phyloP scores from a whole-genome alignment of 768 basidiomycete genomes.

The Glaciozyma martinii region DNA sequence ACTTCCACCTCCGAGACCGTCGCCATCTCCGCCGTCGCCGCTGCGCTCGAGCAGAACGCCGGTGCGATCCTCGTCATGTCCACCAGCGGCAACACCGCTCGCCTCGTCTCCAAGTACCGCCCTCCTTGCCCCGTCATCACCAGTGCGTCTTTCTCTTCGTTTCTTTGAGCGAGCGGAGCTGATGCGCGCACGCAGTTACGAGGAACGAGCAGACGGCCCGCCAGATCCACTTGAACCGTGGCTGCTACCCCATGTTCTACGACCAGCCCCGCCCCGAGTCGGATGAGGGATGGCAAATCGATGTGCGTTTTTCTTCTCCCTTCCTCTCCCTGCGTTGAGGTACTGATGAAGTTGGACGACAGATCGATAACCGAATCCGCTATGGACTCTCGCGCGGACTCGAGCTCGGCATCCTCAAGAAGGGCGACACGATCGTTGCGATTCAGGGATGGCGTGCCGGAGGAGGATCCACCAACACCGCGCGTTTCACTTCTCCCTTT shows the following conservation, averaged over 20 bases:
- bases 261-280: conserved; percentile 82
- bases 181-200: conserved; percentile 55
- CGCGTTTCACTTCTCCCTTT: not conserved
- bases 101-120: conserved; percentile 91
- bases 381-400: conserved; percentile 80
- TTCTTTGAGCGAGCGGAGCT: not conserved
- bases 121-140: conserved; percentile 90
- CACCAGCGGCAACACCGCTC: conserved; percentile 83
- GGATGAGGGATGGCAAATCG: conserved; percentile 89
- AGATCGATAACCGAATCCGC: conserved; percentile 40
- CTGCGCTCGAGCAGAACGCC: conserved; percentile 88
- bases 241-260: conserved; percentile 96
- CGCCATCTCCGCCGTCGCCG: conserved; percentile 89
- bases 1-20: conserved; percentile 93
- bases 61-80: conserved; percentile 92
- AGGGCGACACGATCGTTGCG: conserved; percentile 81
- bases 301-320: conserved; percentile 43
- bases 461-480: conserved; percentile 85
- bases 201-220: conserved; percentile 91
- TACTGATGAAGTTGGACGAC: not conserved
- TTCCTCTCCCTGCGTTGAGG: conserved; percentile 35
- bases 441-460: conserved; percentile 99
- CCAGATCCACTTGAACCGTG: conserved; percentile 93
- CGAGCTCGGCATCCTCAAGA: conserved; percentile 71
- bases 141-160: conserved; percentile 47